These are phyloP conservation scores for Podila minutissima DNA, from an alignment of 192 early-diverging fungal species.

Conservation along the genomic window DNA sequence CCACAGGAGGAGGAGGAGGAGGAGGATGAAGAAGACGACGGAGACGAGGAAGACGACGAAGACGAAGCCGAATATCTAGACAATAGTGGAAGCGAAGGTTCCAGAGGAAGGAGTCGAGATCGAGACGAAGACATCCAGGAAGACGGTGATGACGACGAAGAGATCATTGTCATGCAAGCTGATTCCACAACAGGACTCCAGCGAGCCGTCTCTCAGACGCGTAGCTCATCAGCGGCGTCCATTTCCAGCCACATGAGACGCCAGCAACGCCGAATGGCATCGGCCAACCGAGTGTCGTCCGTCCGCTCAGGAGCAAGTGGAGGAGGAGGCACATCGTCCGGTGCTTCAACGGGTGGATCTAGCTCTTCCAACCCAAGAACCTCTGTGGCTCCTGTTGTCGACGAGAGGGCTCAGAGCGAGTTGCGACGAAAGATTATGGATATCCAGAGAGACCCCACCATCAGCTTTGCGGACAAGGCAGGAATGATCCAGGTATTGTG, in stretches of 20 bases:
- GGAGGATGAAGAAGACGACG: background rate
- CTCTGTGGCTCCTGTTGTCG: conserved; percentile 8
- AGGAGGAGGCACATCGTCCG: background rate
- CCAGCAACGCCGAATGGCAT: conserved; percentile 31
- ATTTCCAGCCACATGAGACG: conserved; percentile 15
- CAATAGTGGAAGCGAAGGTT: background rate
- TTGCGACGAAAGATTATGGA: conserved; percentile 72
- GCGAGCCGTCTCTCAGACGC: conserved; percentile 2
- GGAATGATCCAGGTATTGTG: conserved; percentile 72
- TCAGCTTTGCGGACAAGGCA: conserved; percentile 70
- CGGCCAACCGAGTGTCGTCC: background rate
- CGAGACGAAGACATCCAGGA: background rate
- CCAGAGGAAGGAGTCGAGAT: background rate
- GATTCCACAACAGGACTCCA: conserved; percentile 25
- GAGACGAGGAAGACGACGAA: background rate
- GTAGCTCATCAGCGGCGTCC: background rate
- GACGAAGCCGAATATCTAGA: background rate
- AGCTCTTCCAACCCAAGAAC: background rate
- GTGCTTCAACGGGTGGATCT: background rate
- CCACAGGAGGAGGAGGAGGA: background rate
- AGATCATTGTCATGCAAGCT: conserved; percentile 20
- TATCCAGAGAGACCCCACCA: conserved; percentile 64
- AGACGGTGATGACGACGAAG: background rate
- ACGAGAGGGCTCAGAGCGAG: conserved; percentile 44
- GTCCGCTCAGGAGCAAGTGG: background rate